These are phyloP conservation scores for Claviceps sp. DNA, from an alignment of 2,329 filamentous ascomycete genomes.

Conservation along the genomic window DNA sequence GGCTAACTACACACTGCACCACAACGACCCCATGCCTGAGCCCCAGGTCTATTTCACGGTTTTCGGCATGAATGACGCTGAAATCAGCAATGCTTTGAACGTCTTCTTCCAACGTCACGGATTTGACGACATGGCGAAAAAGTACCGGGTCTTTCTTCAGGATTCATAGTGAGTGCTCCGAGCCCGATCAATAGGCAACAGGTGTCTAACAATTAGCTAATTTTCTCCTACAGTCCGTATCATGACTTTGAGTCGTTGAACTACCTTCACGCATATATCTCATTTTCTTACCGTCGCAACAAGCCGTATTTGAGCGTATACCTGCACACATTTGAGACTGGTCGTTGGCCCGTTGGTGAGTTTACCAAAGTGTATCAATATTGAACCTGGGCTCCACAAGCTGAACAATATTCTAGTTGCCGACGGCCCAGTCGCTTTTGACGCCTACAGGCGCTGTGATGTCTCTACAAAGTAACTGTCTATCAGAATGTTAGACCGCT, in stretches of 20 bases:
- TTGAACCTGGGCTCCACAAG: not conserved
- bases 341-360: not conserved
- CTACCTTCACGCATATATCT: not conserved
- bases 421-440: not conserved
- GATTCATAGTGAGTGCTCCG: not conserved
- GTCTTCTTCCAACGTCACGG: not conserved
- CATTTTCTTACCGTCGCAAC: not conserved
- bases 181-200: not conserved
- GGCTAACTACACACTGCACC: not conserved
- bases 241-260: not conserved
- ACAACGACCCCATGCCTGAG: not conserved
- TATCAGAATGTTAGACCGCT: not conserved
- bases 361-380: not conserved
- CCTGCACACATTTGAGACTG: not conserved
- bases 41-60: slow-evolving; percentile 1
- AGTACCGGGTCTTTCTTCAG: not conserved
- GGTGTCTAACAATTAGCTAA: not conserved
- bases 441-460: not conserved
- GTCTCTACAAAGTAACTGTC: not conserved
- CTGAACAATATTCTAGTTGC: not conserved
- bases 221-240: not conserved
- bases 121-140: not conserved
- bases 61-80: not conserved
- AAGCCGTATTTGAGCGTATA: slow-evolving; percentile 1
- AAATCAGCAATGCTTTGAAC: not conserved